Evolutionary conservation across 768 basidiomycete species (phyloP).

Genomic region (Austroboletus eburneus): DNA sequence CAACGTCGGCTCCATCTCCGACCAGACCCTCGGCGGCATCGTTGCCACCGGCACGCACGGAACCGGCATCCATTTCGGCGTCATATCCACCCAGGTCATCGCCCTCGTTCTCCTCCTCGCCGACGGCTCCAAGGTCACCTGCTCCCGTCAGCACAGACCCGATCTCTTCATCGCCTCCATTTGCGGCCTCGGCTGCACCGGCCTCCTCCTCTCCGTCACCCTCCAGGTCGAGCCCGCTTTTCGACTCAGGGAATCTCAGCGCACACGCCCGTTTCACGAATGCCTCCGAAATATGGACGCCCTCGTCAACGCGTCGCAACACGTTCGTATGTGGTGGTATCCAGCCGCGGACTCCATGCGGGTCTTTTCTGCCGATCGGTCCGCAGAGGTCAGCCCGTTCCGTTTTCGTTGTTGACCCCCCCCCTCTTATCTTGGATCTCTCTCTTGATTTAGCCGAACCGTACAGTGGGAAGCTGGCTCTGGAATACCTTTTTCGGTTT

Average conservation of each 20-base stretch:
- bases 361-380: conserved; percentile 70
- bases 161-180: conserved; percentile 88
- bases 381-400: conserved; percentile 58
- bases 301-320: conserved; percentile 65
- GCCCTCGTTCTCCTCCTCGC: conserved; percentile 75
- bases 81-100: conserved; percentile 77
- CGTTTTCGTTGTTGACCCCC: too few relatives aligned
- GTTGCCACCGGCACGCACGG: conserved; percentile 96
- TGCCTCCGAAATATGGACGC: conserved; percentile 53
- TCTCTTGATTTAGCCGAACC: conserved; percentile 41
- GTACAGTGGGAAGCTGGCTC: conserved; percentile 55
- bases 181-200: conserved; percentile 89
- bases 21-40: conserved; percentile 90
- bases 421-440: conserved; percentile 9
- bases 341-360: conserved; percentile 72
- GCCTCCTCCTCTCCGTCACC: conserved; percentile 75
- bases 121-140: conserved; percentile 63
- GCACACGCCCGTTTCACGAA: conserved; percentile 58
- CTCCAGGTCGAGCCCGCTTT: conserved; percentile 81
- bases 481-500: conserved; percentile 70
- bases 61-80: conserved; percentile 72
- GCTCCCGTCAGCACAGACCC: conserved; percentile 55
- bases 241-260: conserved; percentile 69
- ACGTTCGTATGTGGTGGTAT: conserved; percentile 96
- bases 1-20: conserved; percentile 94